Evolutionary conservation across 129 eudicot species (phyloP), one percentile per base, ranked within the genome.

Genomic region (Cynara cardunculus): DNA sequence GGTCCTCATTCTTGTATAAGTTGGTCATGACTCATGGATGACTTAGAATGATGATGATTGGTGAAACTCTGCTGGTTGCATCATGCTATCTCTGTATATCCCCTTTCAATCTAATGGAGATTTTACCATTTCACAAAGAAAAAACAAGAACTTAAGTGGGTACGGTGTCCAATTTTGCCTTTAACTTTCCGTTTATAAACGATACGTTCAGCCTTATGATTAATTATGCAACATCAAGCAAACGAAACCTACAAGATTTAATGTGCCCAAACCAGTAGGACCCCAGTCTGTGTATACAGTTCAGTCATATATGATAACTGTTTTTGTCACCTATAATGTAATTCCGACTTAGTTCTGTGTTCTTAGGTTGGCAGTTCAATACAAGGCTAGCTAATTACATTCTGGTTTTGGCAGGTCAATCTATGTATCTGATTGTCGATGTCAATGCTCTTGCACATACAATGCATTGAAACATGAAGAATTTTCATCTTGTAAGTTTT

Each of bases 401-500:
- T 32, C 27, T 82, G 77, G 44, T 72, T 85, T 73, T 53, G 49
- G 78, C 87, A 88, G 89, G 85, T 77, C 41, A 28, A 34, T 12
- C 9, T 27, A 74, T 24, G 62, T 46, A 66, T 71, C 74, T 14
- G 25, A 73, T 84, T 71, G 19, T 32, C 32, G 83, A 84, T 72
- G 41, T 41, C 37, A 35, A 74, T 56, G 37, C 69, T 75, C 70
- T 82, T 71, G 31, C 56, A 37, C 35, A 73, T 81, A 74, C 37
- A 71, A 64, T 65, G 39, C 71, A 7, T 39, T 35, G 26, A 30
- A 69, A 73, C 69, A 73, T 69, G 72, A 72, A 81, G 13, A 30
- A 32, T 21, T 74, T 69, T 31, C 73, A 27, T 72, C 78, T 59
- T 80, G 39, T 2, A 69, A 71, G 79, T 75, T 78, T 30, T 24